Percentiles rank a stretch among this genome's conserved stretches.
These are phyloP conservation scores for Pseudofabraea citricarpa DNA, from an alignment of 2,329 filamentous ascomycete species.

Conservation along the genomic window DNA sequence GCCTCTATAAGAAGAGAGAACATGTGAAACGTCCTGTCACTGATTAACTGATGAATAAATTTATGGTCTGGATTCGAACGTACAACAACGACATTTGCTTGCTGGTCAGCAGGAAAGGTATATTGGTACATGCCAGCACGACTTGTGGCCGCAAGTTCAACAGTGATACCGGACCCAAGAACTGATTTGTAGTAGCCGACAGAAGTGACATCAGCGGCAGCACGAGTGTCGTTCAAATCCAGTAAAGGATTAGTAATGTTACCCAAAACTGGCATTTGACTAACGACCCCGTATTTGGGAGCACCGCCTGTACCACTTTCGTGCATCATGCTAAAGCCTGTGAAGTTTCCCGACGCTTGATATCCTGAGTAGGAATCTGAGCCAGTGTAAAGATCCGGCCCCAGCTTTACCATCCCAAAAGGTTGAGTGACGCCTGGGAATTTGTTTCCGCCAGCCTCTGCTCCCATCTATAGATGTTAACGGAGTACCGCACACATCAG, in stretches of 20 bases:
- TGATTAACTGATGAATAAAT: slow-evolving; percentile 9
- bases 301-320: slow-evolving; percentile 64
- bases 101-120: slow-evolving; percentile 41
- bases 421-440: slow-evolving; percentile 39
- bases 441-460: slow-evolving; percentile 36
- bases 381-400: slow-evolving; percentile 37
- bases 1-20: slow-evolving; percentile 57
- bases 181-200: slow-evolving; percentile 58
- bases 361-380: slow-evolving; percentile 50
- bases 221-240: slow-evolving; percentile 51
- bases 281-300: slow-evolving; percentile 64
- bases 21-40: slow-evolving; percentile 59
- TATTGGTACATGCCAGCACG: slow-evolving; percentile 59
- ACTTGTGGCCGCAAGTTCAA: slow-evolving; percentile 51
- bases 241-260: slow-evolving; percentile 47
- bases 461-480: background rate
- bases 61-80: slow-evolving; percentile 6
- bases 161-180: slow-evolving; percentile 48
- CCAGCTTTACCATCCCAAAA: slow-evolving; percentile 41
- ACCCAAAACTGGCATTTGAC: slow-evolving; percentile 52
- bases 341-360: slow-evolving; percentile 45
- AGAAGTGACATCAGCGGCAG: slow-evolving; percentile 42
- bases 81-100: slow-evolving; percentile 45
- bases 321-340: slow-evolving; percentile 60
- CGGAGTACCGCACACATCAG: background rate